These are phyloP conservation scores for Teunomyces aglyptinius DNA, from an alignment of 805 yeast species.

Conservation along the genomic window DNA sequence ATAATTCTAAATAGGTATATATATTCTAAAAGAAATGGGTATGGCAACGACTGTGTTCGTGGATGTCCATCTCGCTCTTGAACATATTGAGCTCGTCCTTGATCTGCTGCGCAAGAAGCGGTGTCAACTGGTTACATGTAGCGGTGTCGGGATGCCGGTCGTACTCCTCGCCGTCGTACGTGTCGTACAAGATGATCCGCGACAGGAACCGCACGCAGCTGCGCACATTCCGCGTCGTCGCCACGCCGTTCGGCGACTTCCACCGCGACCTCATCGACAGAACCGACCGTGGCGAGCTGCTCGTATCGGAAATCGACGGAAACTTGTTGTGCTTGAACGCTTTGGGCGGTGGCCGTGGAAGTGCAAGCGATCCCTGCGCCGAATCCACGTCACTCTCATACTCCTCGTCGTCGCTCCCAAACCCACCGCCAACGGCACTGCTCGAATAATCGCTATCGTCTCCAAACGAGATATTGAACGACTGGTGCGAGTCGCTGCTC, in stretches of 20 bases:
- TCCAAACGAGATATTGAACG: slow-evolving; percentile 37
- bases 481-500: slow-evolving; percentile 40
- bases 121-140: slow-evolving; percentile 89
- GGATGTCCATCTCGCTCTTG: slow-evolving; percentile 80
- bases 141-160: slow-evolving; percentile 92
- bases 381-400: slow-evolving; percentile 21
- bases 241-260: slow-evolving; percentile 18
- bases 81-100: slow-evolving; percentile 79
- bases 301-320: slow-evolving; percentile 27
- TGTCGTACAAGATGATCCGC: slow-evolving; percentile 78
- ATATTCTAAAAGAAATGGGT: slow-evolving; percentile 70
- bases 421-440: slow-evolving; percentile 39
- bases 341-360: slow-evolving; percentile 17
- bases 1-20: slow-evolving; percentile 12
- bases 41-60: slow-evolving; percentile 70
- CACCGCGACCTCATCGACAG: slow-evolving; percentile 29
- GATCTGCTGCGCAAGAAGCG: slow-evolving; percentile 79
- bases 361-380: neutral
- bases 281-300: slow-evolving; percentile 33
- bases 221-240: slow-evolving; percentile 1
- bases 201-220: slow-evolving; percentile 67
- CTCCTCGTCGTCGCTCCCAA: slow-evolving; percentile 23
- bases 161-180: slow-evolving; percentile 78
- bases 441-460: slow-evolving; percentile 25
- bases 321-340: slow-evolving; percentile 30